Conservation (phyloP, 129 eudicot genomes). For the Apium graveolens region DNA sequence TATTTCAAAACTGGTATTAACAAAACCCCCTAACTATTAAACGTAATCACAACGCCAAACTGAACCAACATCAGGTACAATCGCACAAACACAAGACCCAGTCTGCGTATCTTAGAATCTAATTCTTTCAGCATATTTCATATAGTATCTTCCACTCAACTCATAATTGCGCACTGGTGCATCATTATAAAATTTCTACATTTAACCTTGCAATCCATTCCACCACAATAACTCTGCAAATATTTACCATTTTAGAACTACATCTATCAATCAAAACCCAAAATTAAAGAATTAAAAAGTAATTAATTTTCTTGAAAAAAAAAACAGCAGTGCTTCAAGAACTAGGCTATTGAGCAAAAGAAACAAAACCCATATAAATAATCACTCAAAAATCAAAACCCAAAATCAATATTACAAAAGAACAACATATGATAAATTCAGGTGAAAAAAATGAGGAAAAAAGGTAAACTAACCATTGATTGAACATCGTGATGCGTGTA, state of each 20-base stretch:
- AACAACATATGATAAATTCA: not conserved
- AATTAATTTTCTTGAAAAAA: not conserved
- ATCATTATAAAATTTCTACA: not conserved
- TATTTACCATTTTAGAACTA: not conserved
- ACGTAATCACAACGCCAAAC: not conserved
- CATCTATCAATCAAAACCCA: not conserved
- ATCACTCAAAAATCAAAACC: not conserved
- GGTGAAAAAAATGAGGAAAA: not conserved
- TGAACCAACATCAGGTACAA: not conserved
- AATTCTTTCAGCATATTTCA: not conserved
- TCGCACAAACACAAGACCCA: not conserved
- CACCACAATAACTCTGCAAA: not conserved
- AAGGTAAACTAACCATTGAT: slow-evolving; percentile 25
- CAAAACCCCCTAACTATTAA: not conserved
- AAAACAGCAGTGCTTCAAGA: not conserved
- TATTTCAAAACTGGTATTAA: not conserved
- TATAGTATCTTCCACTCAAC: not conserved
- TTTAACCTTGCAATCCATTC: not conserved
- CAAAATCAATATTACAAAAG: not conserved
- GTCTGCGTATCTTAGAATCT: not conserved
- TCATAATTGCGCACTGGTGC: not conserved
- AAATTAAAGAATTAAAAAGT: not conserved
- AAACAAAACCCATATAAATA: not conserved
- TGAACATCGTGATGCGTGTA: slow-evolving; percentile 31
- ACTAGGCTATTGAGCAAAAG: not conserved